Conservation (phyloP, 352 stramenopile species). For the Globisporangium echinulatum region DNA sequence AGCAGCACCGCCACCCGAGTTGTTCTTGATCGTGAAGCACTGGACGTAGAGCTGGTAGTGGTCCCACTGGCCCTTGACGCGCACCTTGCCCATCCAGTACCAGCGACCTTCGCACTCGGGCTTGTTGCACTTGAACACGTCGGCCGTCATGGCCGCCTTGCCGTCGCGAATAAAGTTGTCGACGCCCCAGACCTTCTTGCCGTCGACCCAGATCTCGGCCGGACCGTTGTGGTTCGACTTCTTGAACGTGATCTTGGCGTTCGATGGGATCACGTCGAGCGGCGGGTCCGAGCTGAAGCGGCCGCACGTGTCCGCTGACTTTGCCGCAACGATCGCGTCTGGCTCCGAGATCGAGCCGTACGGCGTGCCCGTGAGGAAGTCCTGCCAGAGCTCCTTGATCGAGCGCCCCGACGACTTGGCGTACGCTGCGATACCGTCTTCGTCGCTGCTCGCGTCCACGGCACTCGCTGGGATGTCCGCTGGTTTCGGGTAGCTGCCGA, state of each 20-base stretch:
- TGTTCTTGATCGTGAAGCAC: constrained; percentile 18
- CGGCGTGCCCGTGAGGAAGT: constrained; percentile 13
- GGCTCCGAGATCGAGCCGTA: constrained; percentile 13
- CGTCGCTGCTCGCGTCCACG: constrained; percentile 12
- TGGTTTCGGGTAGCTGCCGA: constrained; percentile 16
- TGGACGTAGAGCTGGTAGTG: constrained; percentile 23
- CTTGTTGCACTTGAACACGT: constrained; percentile 16
- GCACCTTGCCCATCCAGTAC: constrained; percentile 21
- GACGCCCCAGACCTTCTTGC: constrained; percentile 13
- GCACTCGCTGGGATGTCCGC: constrained; percentile 12
- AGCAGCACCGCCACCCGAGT: constrained; percentile 7
- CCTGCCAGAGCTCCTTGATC: constrained; percentile 15
- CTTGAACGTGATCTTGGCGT: constrained; percentile 18
- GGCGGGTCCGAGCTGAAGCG: constrained; percentile 14
- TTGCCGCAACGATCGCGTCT: constrained; percentile 6
- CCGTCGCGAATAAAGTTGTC: constrained; percentile 19
- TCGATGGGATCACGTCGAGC: constrained; percentile 9
- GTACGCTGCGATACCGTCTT: constrained; percentile 14
- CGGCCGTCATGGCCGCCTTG: constrained; percentile 8
- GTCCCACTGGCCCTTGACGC: constrained; percentile 18
- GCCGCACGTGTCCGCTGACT: constrained; percentile 12
- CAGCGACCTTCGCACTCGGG: constrained; percentile 15
- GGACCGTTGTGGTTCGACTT: constrained; percentile 23
- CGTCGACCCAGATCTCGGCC: constrained; percentile 18
- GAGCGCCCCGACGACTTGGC: constrained; percentile 13